Base-by-base conservation (phyloP, 2,329 filamentous ascomycete species). In the Grosmannia penicillata region DNA sequence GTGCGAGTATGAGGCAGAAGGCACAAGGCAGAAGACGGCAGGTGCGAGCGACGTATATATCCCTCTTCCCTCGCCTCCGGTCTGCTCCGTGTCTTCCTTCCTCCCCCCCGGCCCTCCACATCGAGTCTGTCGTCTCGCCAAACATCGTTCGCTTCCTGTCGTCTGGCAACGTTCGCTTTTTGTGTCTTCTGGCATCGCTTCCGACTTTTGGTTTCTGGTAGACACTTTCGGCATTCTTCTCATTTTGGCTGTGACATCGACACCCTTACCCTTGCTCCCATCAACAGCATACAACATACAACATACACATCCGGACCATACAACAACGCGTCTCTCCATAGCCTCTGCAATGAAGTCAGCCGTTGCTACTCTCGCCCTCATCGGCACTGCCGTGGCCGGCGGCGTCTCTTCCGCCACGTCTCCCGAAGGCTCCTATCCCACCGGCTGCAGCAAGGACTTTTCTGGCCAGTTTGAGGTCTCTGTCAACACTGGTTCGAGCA, bases 381-480 rank as follows among this genome's bases (percentile, higher is more conserved):
- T 58, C 39, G 56, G 57, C 42, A 54, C 56, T 17, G 63, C 62
- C 21, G 50, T 58, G 25, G 59, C 61, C 19, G 57, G 64, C 48
- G 63, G 56, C 35, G 62, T 66, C 33, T 63, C 62, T 29, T 56
- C 56, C 14, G 48, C 57, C 44, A 61, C 76, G 38, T 55, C 66
- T 6, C 74, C 77, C 10, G 52, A 58, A 1, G 57, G 53, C 14
- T 45, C 61, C 3, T 54, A 68, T 1, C 73, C 75, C 1, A 49
- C 56, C 1, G 70, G 68, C 42, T 83, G 77, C 60, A 51, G 56
- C 33, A 45, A 57, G 10, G 63, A 53, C 38, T 67, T 64, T 49
- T 49, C 60, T 13, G 71, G 72, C 34, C 58, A 57, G 25, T 81
- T 82, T 47, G 61, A 74, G 51, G 67, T 82, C 45, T 67, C 70